phyloP scores from a whole-genome alignment of 331 rosid genomes.

The Cucumis variabilis region DNA sequence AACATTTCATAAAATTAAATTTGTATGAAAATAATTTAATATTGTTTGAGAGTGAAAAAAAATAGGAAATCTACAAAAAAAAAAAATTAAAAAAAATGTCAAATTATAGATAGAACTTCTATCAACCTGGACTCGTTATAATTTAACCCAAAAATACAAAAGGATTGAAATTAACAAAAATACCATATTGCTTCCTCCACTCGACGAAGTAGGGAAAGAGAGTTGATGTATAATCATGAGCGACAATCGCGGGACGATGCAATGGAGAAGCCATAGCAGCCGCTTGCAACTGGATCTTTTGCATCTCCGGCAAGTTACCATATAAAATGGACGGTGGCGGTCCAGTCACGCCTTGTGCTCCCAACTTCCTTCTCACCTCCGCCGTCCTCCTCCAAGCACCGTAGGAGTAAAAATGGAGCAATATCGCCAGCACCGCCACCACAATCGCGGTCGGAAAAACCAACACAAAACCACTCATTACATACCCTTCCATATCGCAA shows the following conservation, averaged over 20 bases:
- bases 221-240: constrained; percentile 75
- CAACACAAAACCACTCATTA: neutral
- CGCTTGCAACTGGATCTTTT: constrained; percentile 60
- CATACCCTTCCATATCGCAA: neutral
- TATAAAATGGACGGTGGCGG: constrained; percentile 76
- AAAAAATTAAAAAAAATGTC: too few relatives aligned
- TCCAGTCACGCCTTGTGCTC: constrained; percentile 77
- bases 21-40: too few relatives aligned
- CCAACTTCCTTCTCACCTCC: constrained; percentile 63
- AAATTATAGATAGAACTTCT: too few relatives aligned
- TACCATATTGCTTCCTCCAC: constrained; percentile 93
- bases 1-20: neutral
- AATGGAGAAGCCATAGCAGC: constrained; percentile 30
- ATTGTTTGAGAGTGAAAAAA: too few relatives aligned
- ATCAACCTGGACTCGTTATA: neutral
- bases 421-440: neutral
- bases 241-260: constrained; percentile 48
- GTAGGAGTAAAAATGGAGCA: constrained; percentile 45
- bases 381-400: constrained; percentile 52
- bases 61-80: too few relatives aligned
- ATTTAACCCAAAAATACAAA: neutral
- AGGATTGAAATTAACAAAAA: neutral
- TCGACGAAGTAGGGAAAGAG: constrained; percentile 89
- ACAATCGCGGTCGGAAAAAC: neutral
- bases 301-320: constrained; percentile 87